Base-by-base conservation (phyloP, 83 land plant species). In the Isoetes engelmannii region DNA sequence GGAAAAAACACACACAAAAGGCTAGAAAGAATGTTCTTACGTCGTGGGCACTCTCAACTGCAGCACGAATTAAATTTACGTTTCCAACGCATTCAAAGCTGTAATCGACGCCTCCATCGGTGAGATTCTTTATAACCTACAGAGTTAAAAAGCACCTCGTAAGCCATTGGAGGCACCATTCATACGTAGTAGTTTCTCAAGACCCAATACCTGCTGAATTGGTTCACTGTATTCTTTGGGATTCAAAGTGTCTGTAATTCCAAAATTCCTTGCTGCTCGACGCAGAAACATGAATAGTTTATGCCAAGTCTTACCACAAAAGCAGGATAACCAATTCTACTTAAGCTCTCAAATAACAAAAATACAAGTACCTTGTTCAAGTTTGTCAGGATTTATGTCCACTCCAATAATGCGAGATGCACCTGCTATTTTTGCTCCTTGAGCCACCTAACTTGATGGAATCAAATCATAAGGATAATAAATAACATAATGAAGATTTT, bases 21-120 rank as follows among this genome's bases (percentile, higher is more conserved):
- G 37, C 37, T 28, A 28, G 37, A 28, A 28, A 28, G 37, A 28
- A 21, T 20, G 67, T 44, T 65, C 45, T 76, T 81, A 89, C 97
- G 79, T 84, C 86, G 48, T 82, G 84, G 62, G 91, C 86, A 19
- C 89, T 84, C 53, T 89, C 84, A 47, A 92, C 77, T 9, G 97
- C 97, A 21, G 91, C 79, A n/a, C 82, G 58, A 54, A 92, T 56
- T 58, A 86, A 74, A 19, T 74, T 82, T 5, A 84, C 83, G 57
- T 86, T 85, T 64, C 96, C 98, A 67, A 87, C 75, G 61, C 98
- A 94, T 79, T 94, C 98, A 81, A 94, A 90, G 37, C 84, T 74
- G 58, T 88, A 94, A 71, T 94, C 98, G 28, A 89, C 90, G 7
- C 98, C 98, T 45, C 96, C 98, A 68, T 73, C 77, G 42, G 88